Evolutionary conservation across 163 green algal species (phyloP).

Genomic region (Coccomyxa subellipsoidea): DNA sequence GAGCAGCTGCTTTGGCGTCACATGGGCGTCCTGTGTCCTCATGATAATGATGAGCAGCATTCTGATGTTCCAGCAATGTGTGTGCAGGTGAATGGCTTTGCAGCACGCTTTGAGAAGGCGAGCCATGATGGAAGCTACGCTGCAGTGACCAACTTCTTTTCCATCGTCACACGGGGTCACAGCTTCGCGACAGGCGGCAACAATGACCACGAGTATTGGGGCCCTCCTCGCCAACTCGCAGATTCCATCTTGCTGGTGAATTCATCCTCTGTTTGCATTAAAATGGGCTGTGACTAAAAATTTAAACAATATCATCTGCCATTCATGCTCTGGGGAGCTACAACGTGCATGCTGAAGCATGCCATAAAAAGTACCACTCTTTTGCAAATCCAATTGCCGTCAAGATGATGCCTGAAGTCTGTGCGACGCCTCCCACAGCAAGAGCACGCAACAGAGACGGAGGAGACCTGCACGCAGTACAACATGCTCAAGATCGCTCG

Average conservation of each 20-base stretch:
- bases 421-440: not conserved
- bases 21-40: not conserved
- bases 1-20: too few relatives aligned
- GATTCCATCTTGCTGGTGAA: not conserved
- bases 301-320: too few relatives aligned
- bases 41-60: not conserved
- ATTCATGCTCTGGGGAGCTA: too few relatives aligned
- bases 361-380: too few relatives aligned
- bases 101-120: conserved; percentile 39
- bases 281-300: too few relatives aligned
- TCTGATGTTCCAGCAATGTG: not conserved
- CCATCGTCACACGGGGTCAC: conserved; percentile 27
- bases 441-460: conserved; percentile 33
- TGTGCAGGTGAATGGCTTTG: conserved; percentile 65
- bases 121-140: conserved; percentile 27
- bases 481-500: conserved; percentile 41
- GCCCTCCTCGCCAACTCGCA: not conserved
- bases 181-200: conserved; percentile 43
- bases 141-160: conserved; percentile 41
- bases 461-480: conserved; percentile 70
- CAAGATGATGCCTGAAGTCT: too few relatives aligned
- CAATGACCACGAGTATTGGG: conserved; percentile 34
- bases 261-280: not conserved
- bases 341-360: too few relatives aligned
- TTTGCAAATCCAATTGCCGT: too few relatives aligned